Conservation (phyloP, 176 grass and related monocot species). For the Aegilops longissima region DNA sequence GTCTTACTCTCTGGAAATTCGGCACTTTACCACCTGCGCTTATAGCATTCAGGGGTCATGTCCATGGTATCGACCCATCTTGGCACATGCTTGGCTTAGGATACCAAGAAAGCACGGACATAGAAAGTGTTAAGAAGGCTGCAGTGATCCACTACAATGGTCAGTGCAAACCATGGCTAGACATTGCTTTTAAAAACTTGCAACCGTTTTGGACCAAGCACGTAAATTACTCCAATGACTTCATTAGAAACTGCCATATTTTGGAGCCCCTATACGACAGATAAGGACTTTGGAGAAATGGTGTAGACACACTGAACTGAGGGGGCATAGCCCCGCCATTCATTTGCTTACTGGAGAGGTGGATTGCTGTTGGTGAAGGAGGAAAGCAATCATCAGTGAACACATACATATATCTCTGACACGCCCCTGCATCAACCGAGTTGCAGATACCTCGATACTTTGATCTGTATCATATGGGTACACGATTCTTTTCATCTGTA, state of each 20-base stretch:
- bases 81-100: conserved; percentile 93
- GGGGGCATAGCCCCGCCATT: neutral
- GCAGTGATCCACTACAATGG: conserved; percentile 90
- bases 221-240: conserved; percentile 84
- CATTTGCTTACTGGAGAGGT: conserved; percentile 30
- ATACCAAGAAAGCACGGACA: conserved; percentile 80
- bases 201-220: conserved; percentile 85
- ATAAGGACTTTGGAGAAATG: conserved; percentile 28
- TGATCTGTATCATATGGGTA: conserved; percentile 59
- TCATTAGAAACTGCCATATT: conserved; percentile 83
- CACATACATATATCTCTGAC: conserved; percentile 25
- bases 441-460: conserved; percentile 36
- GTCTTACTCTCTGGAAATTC: conserved; percentile 89
- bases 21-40: conserved; percentile 85
- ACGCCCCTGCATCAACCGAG: conserved; percentile 17
- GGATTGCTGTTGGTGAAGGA: conserved; percentile 16
- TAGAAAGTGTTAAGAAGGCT: conserved; percentile 60
- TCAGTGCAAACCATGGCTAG: conserved; percentile 91
- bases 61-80: conserved; percentile 71
- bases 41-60: conserved; percentile 86
- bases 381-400: conserved; percentile 29
- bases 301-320: conserved; percentile 6
- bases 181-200: conserved; percentile 83
- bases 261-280: conserved; percentile 55
- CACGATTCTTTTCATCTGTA: conserved; percentile 68